Evolutionary conservation across 768 basidiomycete genomes (phyloP).

Genomic region (Lentinula aciculospora): DNA sequence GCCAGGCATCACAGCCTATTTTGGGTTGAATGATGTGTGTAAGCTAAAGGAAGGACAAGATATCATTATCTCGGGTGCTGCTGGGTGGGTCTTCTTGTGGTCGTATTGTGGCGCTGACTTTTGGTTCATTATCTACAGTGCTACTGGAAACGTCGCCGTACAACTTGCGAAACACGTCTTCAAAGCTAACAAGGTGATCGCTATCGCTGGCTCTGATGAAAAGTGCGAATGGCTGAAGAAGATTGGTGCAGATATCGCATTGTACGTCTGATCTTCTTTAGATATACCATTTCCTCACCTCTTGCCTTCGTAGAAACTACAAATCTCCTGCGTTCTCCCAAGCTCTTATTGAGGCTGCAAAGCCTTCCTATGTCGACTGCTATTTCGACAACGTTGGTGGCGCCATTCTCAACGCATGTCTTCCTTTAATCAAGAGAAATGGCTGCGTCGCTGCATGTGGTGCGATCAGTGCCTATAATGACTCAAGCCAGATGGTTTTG

Average conservation of each 20-base stretch:
- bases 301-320: background rate
- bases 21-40: slow-evolving; percentile 1
- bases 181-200: background rate
- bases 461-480: background rate
- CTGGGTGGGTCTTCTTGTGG: slow-evolving; percentile 1
- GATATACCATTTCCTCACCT: background rate
- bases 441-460: background rate
- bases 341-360: background rate
- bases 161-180: slow-evolving; percentile 3
- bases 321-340: background rate
- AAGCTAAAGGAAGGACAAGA: background rate
- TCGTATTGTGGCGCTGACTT: background rate
- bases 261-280: background rate
- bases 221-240: slow-evolving; percentile 3
- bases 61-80: background rate
- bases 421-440: background rate
- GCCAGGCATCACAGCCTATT: background rate
- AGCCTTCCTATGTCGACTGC: background rate
- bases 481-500: background rate
- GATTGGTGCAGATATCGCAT: background rate
- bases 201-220: slow-evolving; percentile 2
- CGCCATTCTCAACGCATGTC: background rate
- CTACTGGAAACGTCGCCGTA: background rate
- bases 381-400: slow-evolving; percentile 3
- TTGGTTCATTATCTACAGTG: background rate